Conservation (phyloP, 345 rosid species). For the Acer negundo region DNA sequence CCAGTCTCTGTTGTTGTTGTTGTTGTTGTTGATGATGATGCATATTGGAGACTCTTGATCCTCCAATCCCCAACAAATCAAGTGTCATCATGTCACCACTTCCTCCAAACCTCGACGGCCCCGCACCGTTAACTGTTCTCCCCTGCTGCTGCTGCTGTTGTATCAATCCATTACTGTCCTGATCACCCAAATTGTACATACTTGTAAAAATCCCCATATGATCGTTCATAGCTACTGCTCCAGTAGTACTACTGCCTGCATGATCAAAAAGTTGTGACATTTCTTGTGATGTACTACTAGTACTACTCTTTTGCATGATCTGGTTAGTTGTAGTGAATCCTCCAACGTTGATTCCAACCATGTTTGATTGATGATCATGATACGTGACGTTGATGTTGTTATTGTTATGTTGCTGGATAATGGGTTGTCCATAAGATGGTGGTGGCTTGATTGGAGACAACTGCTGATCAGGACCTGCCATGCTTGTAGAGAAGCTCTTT, state of each 20-base stretch:
- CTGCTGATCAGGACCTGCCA: slow-evolving; percentile 46
- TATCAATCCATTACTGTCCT: slow-evolving; percentile 18
- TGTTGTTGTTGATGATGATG: slow-evolving; percentile 18
- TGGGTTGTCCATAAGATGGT: slow-evolving; percentile 16
- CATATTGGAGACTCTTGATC: slow-evolving; percentile 30
- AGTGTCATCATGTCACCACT: slow-evolving; percentile 44
- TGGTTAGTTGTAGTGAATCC: slow-evolving; percentile 31
- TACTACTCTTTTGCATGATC: slow-evolving; percentile 21
- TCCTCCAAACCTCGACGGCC: slow-evolving; percentile 34
- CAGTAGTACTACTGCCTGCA: not conserved
- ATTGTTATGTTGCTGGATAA: slow-evolving; percentile 38
- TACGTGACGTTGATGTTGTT: not conserved
- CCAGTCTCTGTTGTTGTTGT: slow-evolving; percentile 27
- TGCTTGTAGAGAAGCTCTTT: slow-evolving; percentile 49
- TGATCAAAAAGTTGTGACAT: slow-evolving; percentile 40
- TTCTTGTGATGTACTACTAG: slow-evolving; percentile 23
- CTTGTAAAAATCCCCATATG: slow-evolving; percentile 46
- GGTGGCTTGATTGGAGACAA: slow-evolving; percentile 30
- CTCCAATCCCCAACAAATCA: slow-evolving; percentile 67
- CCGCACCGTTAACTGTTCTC: slow-evolving; percentile 20
- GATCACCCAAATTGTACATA: slow-evolving; percentile 35
- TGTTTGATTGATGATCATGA: slow-evolving; percentile 34
- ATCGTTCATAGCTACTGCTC: slow-evolving; percentile 26
- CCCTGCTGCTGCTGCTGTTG: slow-evolving; percentile 17
- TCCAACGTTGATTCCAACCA: slow-evolving; percentile 36